These are phyloP conservation scores for Neonectria hederae DNA, from an alignment of 2,329 filamentous ascomycete genomes.

Conservation along the genomic window DNA sequence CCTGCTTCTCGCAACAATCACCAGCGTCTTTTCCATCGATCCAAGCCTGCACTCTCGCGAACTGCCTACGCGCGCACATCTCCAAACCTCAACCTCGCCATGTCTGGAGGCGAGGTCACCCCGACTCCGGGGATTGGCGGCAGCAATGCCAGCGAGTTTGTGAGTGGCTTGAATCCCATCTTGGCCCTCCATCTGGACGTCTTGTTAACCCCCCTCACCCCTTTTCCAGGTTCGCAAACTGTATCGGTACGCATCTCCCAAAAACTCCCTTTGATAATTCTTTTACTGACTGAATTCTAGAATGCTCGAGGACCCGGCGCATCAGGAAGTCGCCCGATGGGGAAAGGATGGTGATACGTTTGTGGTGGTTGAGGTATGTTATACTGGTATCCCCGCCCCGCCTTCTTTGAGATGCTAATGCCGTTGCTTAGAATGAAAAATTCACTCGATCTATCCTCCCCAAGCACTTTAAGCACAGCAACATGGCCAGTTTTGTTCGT, in stretches of 20 bases:
- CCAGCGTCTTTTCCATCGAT: constrained; percentile 14
- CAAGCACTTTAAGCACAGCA: constrained; percentile 99
- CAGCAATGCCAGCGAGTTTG: constrained; percentile 96
- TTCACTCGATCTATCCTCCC: constrained; percentile 97
- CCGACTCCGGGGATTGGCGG: constrained; percentile 52
- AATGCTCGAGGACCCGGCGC: constrained; percentile 95
- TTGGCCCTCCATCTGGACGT: constrained; percentile 7
- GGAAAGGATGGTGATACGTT: constrained; percentile 95
- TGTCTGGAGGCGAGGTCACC: constrained; percentile 49
- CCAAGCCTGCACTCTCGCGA: constrained; percentile 7
- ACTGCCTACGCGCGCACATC: constrained; percentile 13
- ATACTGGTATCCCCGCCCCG: constrained; percentile 20
- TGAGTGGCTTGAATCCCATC: constrained; percentile 60
- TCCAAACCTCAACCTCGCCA: constrained; percentile 26
- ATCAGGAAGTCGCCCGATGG: constrained; percentile 94
- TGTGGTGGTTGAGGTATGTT: constrained; percentile 89
- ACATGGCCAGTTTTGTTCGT: constrained; percentile 95
- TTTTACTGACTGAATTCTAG: constrained; percentile 34
- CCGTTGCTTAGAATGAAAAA: constrained; percentile 82
- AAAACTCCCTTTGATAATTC: neutral
- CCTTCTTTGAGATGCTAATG: constrained; percentile 21
- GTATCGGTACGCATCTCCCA: constrained; percentile 78
- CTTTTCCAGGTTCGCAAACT: constrained; percentile 86
- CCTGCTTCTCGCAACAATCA: constrained; percentile 20
- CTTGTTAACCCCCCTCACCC: constrained; percentile 41